Evolutionary conservation across 176 grass and related monocot genomes (phyloP).

Genomic region (Triticum turgidum): DNA sequence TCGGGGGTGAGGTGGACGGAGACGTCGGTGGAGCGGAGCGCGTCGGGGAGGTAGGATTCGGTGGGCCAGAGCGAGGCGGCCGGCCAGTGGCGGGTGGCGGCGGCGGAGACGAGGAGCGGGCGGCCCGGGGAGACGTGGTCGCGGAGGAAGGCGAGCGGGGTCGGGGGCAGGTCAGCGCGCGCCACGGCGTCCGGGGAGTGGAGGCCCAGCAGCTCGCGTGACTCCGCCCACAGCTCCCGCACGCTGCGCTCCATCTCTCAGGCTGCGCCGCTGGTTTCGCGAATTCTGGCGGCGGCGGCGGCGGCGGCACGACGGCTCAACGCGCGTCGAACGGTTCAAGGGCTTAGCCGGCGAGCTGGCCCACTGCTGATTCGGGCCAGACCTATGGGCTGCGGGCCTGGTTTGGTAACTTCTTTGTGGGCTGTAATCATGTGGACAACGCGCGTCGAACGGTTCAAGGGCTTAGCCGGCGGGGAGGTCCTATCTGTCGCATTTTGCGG

Average conservation of each 20-base stretch:
- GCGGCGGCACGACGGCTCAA: background rate
- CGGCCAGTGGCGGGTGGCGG: slow-evolving; percentile 77
- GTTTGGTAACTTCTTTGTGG: background rate
- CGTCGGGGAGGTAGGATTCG: slow-evolving; percentile 59
- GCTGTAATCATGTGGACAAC: no score
- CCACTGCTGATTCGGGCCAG: background rate
- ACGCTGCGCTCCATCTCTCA: slow-evolving; percentile 58
- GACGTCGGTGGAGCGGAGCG: slow-evolving; percentile 53
- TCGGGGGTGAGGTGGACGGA: slow-evolving; percentile 88
- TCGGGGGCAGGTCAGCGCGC: slow-evolving; percentile 53
- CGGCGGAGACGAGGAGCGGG: slow-evolving; percentile 70
- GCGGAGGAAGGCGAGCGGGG: slow-evolving; percentile 70
- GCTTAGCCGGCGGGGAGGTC: no score
- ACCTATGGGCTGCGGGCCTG: background rate
- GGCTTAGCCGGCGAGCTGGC: background rate
- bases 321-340: background rate
- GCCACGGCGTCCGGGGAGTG: slow-evolving; percentile 21
- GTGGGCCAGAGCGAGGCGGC: slow-evolving; percentile 70
- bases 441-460: no score
- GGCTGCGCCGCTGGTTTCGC: slow-evolving; percentile 22
- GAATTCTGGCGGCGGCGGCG: slow-evolving; percentile 19
- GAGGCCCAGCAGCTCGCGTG: slow-evolving; percentile 66
- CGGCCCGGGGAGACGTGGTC: slow-evolving; percentile 73
- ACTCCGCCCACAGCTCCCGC: slow-evolving; percentile 74
- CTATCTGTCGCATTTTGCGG: no score